Evolutionary conservation across 768 basidiomycete genomes (phyloP).

Genomic region (Rhodotorula toruloides): DNA sequence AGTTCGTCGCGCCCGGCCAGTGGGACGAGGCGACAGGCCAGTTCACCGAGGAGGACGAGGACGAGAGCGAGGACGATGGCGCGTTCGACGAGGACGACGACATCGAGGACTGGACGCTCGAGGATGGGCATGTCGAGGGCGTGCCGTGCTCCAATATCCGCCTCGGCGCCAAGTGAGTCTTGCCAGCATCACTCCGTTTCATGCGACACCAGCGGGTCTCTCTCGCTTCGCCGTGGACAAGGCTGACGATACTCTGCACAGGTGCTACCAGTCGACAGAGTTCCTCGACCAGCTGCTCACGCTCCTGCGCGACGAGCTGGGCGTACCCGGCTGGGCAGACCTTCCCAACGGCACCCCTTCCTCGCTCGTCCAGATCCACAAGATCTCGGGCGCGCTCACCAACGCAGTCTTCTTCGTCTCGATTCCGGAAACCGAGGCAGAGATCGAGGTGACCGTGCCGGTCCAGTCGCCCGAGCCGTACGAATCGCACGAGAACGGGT

Average conservation of each 20-base stretch:
- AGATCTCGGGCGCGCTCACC: constrained; percentile 85
- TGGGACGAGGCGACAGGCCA: constrained; percentile 16
- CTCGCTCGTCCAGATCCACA: constrained; percentile 46
- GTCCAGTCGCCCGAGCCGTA: constrained; percentile 42
- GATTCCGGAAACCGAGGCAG: constrained; percentile 49
- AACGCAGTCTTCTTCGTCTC: constrained; percentile 97
- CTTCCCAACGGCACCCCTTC: constrained; percentile 26
- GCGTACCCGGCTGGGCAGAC: constrained; percentile 35
- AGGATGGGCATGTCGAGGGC: constrained; percentile 40
- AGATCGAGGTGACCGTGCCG: constrained; percentile 38
- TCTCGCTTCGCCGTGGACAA: too few relatives aligned
- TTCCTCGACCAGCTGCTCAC: constrained; percentile 34
- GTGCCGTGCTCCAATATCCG: constrained; percentile 32
- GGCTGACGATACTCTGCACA: background rate
- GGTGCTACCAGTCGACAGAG: constrained; percentile 30
- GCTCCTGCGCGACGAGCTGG: constrained; percentile 36
- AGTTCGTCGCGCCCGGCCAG: constrained; percentile 36
- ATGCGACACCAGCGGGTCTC: too few relatives aligned
- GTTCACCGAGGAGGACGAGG: constrained; percentile 14
- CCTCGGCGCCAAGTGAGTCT: constrained; percentile 39
- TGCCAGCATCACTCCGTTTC: background rate
- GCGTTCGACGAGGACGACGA: constrained; percentile 29
- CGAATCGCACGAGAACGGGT: background rate
- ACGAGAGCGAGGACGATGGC: constrained; percentile 16
- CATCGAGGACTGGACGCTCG: constrained; percentile 33